Base-by-base conservation (phyloP, 768 basidiomycete genomes). In the Sarcomyxa edulis region DNA sequence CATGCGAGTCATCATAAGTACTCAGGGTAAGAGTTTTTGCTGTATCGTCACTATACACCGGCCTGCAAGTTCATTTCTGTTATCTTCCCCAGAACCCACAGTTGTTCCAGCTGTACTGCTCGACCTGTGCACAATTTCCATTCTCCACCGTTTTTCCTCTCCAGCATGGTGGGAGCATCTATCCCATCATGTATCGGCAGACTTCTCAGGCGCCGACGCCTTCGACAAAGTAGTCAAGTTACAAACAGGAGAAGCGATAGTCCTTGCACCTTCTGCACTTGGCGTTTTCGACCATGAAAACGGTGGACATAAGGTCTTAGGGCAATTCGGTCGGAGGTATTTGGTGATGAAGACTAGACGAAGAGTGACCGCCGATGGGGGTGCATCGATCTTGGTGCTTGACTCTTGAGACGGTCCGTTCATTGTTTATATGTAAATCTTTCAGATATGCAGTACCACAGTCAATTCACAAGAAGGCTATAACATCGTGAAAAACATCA, bases 101-200 rank as follows among this genome's bases (percentile, higher is more conserved):
- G 76, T 84, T 4, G 72, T 86, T 1, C 83, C 84, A 3, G 68
- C 81, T 0, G 74, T 78, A 0, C 56, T 87, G 3, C 60, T 87
- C 1, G 84, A 84, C 42, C 63, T 86, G 1, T 84, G 82, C 38
- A 74, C 74, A 1, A 61, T 84, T 1, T 57, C 75, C 0, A 72
- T 87, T n/a, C 46, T 85, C 2, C 84, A 86, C 45, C 66, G 84
- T 1, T 87, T 87, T 53, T 83, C 83, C 0, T 86, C 85, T 0
- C 80, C 81, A 0, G 67, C 78, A 2, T 86, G 84, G 84, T 83
- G 81, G 77, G 68, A 77, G 1, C 81, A 86, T 46, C 51, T 87
- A 1, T 63, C 71, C 1, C 72, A 78, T 14, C 83, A 85, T 48
- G 79, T 86, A 4, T 76, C 80, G 0, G 77, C 79, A 0, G 72